These are phyloP conservation scores for Verticillium alfalfae DNA, from an alignment of 2,329 filamentous ascomycete genomes.

Conservation along the genomic window DNA sequence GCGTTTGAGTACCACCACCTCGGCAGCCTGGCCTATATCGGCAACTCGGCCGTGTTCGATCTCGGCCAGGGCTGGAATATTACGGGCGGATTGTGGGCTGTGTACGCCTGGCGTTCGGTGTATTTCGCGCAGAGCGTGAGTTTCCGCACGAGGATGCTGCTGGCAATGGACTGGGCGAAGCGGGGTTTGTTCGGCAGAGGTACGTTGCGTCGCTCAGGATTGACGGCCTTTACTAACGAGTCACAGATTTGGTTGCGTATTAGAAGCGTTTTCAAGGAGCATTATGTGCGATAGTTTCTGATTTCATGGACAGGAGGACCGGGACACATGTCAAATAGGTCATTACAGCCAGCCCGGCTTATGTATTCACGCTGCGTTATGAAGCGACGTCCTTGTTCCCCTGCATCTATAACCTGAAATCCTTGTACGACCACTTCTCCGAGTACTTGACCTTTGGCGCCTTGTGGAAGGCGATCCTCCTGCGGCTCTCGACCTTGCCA, in stretches of 20 bases:
- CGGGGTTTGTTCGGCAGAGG: conserved; percentile 91
- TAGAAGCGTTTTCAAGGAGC: conserved; percentile 2
- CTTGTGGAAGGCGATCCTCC: conserved; percentile 73
- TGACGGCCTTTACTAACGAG: background rate
- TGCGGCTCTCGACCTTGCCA: conserved; percentile 81
- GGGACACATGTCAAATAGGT: background rate
- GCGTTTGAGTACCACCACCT: conserved; percentile 93
- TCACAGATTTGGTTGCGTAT: background rate
- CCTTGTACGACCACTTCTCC: conserved; percentile 98
- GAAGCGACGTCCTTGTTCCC: background rate
- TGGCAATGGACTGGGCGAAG: conserved; percentile 99
- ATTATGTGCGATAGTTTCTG: conserved; percentile 2
- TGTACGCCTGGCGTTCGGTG: conserved; percentile 92
- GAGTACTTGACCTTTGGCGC: conserved; percentile 75
- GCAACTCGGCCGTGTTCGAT: conserved; percentile 95
- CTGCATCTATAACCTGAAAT: conserved; percentile 51
- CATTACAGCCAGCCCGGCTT: background rate
- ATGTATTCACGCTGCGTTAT: background rate
- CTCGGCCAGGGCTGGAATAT: conserved; percentile 71
- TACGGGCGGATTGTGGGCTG: conserved; percentile 80
- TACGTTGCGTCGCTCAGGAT: conserved; percentile 37
- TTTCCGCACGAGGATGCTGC: conserved; percentile 75
- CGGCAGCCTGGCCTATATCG: conserved; percentile 88
- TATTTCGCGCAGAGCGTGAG: conserved; percentile 99
- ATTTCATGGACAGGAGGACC: background rate